A percentile compares a stretch with the other conserved stretches of the same genome.
phyloP scores from a whole-genome alignment of 1,284 basidiomycete species.

The Irpex sp. region DNA sequence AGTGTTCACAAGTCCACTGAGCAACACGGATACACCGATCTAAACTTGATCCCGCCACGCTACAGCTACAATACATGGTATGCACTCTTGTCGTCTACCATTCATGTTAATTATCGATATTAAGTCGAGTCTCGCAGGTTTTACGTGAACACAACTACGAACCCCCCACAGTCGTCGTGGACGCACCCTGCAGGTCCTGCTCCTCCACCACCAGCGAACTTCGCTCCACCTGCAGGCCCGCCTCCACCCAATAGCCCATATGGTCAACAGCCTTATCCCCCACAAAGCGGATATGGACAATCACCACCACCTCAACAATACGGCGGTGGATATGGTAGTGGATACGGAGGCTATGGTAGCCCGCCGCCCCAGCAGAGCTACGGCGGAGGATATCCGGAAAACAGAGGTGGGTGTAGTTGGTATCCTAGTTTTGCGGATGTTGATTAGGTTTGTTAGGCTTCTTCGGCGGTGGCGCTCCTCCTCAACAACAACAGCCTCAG shows the following conservation, averaged over 20 bases:
- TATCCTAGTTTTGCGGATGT: neutral
- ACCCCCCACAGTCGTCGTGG: constrained; percentile 65
- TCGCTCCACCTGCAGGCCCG: constrained; percentile 40
- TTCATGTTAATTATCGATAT: too few species aligned
- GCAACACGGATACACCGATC: constrained; percentile 1
- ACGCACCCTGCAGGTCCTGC: constrained; percentile 55
- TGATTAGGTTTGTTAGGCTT: constrained; percentile 23
- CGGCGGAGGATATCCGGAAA: constrained; percentile 9
- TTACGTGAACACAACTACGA: constrained; percentile 61
- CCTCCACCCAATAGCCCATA: constrained; percentile 33
- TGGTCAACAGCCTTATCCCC: constrained; percentile 17
- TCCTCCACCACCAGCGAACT: constrained; percentile 32
- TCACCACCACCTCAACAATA: constrained; percentile 22
- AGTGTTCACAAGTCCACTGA: constrained; percentile 22
- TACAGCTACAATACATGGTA: constrained; percentile 68
- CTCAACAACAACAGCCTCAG: constrained; percentile 25
- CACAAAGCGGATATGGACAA: constrained; percentile 20
- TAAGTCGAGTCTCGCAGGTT: constrained; percentile 43
- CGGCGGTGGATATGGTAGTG: constrained; percentile 10
- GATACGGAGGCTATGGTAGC: constrained; percentile 28
- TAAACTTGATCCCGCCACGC: constrained; percentile 18
- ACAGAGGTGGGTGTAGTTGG: constrained; percentile 17
- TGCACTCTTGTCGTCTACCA: constrained; percentile 17
- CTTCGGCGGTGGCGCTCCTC: constrained; percentile 31
- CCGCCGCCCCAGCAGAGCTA: constrained; percentile 12